Percentiles rank a stretch among this genome's conserved stretches.
Conservation (phyloP, 257 asterid species). For the Jacaranda copaia region DNA sequence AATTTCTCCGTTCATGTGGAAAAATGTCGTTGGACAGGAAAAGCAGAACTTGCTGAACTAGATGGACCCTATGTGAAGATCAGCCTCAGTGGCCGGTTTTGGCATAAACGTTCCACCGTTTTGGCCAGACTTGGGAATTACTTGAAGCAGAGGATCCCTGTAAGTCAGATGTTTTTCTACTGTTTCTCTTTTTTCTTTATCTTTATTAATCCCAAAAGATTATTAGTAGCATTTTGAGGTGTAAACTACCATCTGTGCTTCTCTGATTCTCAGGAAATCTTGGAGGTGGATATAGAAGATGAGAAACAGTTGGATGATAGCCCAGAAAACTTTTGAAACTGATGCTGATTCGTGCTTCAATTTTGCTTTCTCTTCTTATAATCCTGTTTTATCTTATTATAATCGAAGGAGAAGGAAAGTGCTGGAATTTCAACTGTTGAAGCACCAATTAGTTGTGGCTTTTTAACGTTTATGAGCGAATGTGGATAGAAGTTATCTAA, state of each 20-base stretch:
- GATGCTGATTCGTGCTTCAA: neutral
- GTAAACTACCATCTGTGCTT: neutral
- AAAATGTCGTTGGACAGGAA: constrained; percentile 51
- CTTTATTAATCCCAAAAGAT: neutral
- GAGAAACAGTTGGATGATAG: constrained; percentile 96
- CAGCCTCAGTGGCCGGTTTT: constrained; percentile 78
- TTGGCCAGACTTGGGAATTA: constrained; percentile 89
- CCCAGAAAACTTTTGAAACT: constrained; percentile 74
- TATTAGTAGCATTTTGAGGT: neutral
- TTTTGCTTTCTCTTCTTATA: neutral
- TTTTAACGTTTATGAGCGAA: neutral
- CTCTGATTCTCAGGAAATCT: constrained; percentile 63
- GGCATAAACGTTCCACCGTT: constrained; percentile 81
- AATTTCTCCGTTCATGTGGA: neutral
- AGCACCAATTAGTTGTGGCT: too few relatives aligned
- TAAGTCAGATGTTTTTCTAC: constrained; percentile 35
- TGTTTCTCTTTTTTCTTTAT: neutral
- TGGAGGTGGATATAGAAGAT: constrained; percentile 96
- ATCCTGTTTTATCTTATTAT: too few relatives aligned
- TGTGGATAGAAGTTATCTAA: too few relatives aligned
- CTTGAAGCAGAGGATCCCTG: constrained; percentile 95
- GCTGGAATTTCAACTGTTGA: too few relatives aligned
- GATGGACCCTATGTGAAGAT: constrained; percentile 96
- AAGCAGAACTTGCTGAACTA: constrained; percentile 83
- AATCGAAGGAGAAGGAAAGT: too few relatives aligned